A percentile compares a stretch with the other conserved stretches of the same genome.
Evolutionary conservation across 2,329 filamentous ascomycete species (phyloP).

Genomic region (Zopfia rhizophila): DNA sequence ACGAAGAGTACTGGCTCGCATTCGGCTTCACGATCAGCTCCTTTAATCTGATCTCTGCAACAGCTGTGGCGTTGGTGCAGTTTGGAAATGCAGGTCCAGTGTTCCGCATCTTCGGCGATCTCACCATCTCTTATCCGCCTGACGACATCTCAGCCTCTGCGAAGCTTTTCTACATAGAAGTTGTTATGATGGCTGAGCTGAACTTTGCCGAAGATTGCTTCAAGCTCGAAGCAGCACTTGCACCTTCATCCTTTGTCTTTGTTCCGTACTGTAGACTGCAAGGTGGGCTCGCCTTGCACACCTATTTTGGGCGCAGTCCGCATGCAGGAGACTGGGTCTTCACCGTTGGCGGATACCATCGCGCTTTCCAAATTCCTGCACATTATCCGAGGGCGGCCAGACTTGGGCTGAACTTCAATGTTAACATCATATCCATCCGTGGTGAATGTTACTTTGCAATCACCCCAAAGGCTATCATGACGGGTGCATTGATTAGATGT

Average conservation of each 20-base stretch:
- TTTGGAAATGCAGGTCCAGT: not conserved
- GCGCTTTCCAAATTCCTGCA: conserved; percentile 43
- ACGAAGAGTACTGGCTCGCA: conserved; percentile 17
- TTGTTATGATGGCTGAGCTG: conserved; percentile 6
- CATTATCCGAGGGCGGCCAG: conserved; percentile 45
- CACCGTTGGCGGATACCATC: conserved; percentile 59
- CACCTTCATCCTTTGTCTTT: conserved; percentile 55
- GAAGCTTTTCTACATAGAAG: conserved; percentile 11
- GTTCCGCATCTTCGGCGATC: conserved; percentile 8
- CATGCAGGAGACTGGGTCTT: conserved; percentile 57
- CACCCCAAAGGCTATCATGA: conserved; percentile 16
- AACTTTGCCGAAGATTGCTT: conserved; percentile 25
- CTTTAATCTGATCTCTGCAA: conserved; percentile 16
- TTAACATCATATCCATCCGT: conserved; percentile 5
- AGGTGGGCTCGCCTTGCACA: conserved; percentile 56
- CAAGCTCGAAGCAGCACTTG: conserved; percentile 53
- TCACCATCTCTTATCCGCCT: not conserved
- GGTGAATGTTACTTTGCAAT: conserved; percentile 28
- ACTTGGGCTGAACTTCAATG: conserved; percentile 10
- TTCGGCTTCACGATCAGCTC: conserved; percentile 14
- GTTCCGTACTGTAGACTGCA: conserved; percentile 53
- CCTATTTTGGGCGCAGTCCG: conserved; percentile 48
- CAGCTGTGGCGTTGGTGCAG: conserved; percentile 9
- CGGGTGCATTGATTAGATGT: not conserved
- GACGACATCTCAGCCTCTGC: not conserved